Base-by-base conservation (phyloP, 2,329 filamentous ascomycete species). In the Fusarium kyushuense region DNA sequence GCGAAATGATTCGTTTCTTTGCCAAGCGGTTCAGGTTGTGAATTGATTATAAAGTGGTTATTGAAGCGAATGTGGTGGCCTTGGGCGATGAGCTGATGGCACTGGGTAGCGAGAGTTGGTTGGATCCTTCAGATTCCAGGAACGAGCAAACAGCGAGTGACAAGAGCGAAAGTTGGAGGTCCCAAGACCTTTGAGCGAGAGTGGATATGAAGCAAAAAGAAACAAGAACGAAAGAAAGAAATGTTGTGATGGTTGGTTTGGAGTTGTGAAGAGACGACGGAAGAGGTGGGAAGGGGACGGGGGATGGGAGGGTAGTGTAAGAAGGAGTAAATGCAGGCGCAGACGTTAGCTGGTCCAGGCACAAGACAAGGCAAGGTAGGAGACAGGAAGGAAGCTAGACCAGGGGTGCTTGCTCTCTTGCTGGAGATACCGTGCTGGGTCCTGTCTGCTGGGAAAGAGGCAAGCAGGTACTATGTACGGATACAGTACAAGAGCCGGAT, bases 281-380 rank as follows among this genome's bases (percentile, higher is more conserved):
- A 59, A 59, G 56, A 65, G 48, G 53, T 66, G 48, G 51, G 46
- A 54, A 60, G 32, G 51, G 23, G 52, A 54, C 59, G 49, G 64
- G 69, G 58, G 69, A 62, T 58, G 66, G 58, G 48, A 70, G 58
- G 69, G 65, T 64, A 63, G 67, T 65, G 60, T 70, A 71, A 35
- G 46, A 49, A 36, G 67, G 67, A 54, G 55, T 54, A 59, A 51
- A 56, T 27, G 41, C 51, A 64, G 60, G 59, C 45, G 54, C 63
- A 63, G 61, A 66, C 53, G 58, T 40, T 45, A 38, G 33, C 48
- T 55, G 33, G 49, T 21, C 23, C 49, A 43, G 38, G 38, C 27
- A 53, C 36, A 23, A 32, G 23, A 17, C 10, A n/a, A 36, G 35
- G 21, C 10, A n/a, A 36, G 35, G 53, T 62, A 65, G 47, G 63